These are phyloP conservation scores for Aspergillus panamensis DNA, from an alignment of 495 filamentous ascomycete species.

Conservation along the genomic window DNA sequence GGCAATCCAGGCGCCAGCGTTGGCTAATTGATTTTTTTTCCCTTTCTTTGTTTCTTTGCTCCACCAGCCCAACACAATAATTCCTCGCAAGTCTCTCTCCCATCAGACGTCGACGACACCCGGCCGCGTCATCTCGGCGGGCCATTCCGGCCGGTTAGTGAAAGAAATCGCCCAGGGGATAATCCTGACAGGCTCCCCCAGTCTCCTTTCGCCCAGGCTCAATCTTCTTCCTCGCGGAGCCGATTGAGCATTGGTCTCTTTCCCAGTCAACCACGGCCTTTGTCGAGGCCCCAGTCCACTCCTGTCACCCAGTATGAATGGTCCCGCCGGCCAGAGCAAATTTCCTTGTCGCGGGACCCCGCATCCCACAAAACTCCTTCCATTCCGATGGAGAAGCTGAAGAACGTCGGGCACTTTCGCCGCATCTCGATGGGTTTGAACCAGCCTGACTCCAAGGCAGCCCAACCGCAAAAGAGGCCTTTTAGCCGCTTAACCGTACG, in stretches of 20 bases:
- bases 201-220: slow-evolving; percentile 9
- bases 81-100: slow-evolving; percentile 15
- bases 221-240: not conserved
- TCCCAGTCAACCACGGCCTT: not conserved
- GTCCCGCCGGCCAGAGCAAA: slow-evolving; percentile 11
- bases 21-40: slow-evolving; percentile 2
- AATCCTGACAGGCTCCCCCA: slow-evolving; percentile 3
- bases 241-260: not conserved
- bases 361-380: slow-evolving; percentile 12
- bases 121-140: slow-evolving; percentile 14
- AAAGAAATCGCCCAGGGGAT: slow-evolving; percentile 1
- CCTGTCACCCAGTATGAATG: slow-evolving; percentile 10
- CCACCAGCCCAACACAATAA: slow-evolving; percentile 3
- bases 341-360: slow-evolving; percentile 15
- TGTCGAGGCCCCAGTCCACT: not conserved
- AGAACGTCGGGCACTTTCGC: slow-evolving; percentile 29
- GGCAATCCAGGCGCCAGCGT: not conserved
- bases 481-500: slow-evolving; percentile 21
- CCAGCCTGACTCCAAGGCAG: slow-evolving; percentile 19
- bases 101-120: slow-evolving; percentile 11
- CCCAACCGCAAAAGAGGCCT: slow-evolving; percentile 21
- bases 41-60: not conserved
- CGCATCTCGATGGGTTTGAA: slow-evolving; percentile 31
- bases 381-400: slow-evolving; percentile 33
- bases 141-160: slow-evolving; percentile 1